Evolutionary conservation across 768 basidiomycete genomes (phyloP).

Genomic region (Dacryopinax primogenitus): DNA sequence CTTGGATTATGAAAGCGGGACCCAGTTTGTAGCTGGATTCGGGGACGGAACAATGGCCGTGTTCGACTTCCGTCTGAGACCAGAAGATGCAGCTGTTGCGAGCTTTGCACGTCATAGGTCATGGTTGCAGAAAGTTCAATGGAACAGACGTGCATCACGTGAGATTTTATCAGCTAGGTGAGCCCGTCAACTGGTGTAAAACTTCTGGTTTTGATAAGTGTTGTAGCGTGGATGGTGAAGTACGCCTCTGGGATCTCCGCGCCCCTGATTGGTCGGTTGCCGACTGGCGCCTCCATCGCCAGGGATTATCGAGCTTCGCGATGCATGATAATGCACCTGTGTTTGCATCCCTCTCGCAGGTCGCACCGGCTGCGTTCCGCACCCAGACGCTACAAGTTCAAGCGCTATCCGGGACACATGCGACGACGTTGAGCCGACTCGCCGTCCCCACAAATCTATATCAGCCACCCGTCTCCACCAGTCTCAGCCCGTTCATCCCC

Average conservation of each 20-base stretch:
- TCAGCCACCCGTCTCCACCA: constrained; percentile 36
- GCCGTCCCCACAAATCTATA: constrained; percentile 44
- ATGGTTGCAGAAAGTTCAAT: constrained; percentile 84
- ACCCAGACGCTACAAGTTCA: constrained; percentile 52
- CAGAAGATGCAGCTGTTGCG: constrained; percentile 69
- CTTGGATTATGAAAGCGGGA: constrained; percentile 61
- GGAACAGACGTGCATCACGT: constrained; percentile 54
- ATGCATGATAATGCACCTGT: constrained; percentile 72
- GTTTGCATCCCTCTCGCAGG: constrained; percentile 54
- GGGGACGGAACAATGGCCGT: constrained; percentile 82
- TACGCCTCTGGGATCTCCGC: constrained; percentile 85
- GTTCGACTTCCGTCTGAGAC: constrained; percentile 80
- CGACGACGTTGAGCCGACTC: constrained; percentile 34
- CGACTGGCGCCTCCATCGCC: constrained; percentile 50
- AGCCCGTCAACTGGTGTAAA: constrained; percentile 17
- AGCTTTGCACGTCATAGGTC: constrained; percentile 64
- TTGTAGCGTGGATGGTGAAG: constrained; percentile 69
- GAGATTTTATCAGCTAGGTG: constrained; percentile 83
- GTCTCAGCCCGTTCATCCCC: constrained; percentile 39
- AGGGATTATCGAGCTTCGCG: constrained; percentile 74
- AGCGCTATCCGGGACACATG: constrained; percentile 34
- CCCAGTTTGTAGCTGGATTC: constrained; percentile 79
- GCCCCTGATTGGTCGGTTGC: constrained; percentile 44
- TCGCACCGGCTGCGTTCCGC: constrained; percentile 48
- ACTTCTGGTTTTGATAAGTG: constrained; percentile 8